These are phyloP conservation scores for Bonia amplexicaulis DNA, from an alignment of 176 grass and related monocot genomes.

Conservation along the genomic window DNA sequence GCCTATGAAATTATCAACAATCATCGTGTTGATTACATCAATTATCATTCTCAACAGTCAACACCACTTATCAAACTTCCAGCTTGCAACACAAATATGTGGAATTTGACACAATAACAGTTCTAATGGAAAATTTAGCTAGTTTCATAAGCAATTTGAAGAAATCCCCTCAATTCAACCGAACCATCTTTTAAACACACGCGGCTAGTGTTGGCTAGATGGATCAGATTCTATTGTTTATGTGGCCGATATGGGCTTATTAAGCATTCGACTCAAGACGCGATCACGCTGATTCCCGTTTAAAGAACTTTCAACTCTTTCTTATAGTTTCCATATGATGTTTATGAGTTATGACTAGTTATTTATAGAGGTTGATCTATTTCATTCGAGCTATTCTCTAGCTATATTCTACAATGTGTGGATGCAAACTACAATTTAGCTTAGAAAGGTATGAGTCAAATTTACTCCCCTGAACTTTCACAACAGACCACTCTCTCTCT, in stretches of 20 bases:
- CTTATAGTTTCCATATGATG: neutral
- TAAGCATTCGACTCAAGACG: too few relatives aligned
- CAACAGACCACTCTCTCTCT: too few relatives aligned
- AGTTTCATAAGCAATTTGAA: conserved; percentile 7
- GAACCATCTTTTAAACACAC: neutral
- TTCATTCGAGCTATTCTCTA: neutral
- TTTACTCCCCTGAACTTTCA: neutral
- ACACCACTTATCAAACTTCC: neutral
- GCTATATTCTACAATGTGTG: conserved; percentile 1
- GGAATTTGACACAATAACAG: neutral
- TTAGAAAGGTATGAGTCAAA: neutral
- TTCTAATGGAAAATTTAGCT: neutral
- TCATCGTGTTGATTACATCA: neutral
- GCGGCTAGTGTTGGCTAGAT: neutral
- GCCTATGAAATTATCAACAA: neutral
- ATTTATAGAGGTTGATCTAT: neutral
- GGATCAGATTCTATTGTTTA: neutral
- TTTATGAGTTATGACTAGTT: neutral
- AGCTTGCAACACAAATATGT: neutral
- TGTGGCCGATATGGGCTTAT: too few relatives aligned
- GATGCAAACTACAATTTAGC: neutral
- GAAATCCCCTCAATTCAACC: neutral
- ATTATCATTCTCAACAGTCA: neutral
- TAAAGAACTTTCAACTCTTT: neutral
- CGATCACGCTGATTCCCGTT: neutral